Conservation (phyloP, 1,139 yeast genomes). For the Yamadazyma trypodendri region DNA sequence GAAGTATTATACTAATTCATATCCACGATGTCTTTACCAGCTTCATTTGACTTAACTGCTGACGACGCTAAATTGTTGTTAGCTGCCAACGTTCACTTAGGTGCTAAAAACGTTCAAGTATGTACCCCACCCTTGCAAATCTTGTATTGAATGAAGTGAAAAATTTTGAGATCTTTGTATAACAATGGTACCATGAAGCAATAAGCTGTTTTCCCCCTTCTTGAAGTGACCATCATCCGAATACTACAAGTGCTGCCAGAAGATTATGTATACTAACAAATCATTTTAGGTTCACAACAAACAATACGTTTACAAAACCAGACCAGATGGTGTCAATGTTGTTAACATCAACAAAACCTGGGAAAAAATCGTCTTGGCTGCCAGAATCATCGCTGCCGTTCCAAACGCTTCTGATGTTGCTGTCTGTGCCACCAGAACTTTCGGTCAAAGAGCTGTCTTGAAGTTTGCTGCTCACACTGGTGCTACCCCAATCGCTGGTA, state of each 20-base stretch:
- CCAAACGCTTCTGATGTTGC: slow-evolving; percentile 99
- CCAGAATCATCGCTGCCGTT: slow-evolving; percentile 98
- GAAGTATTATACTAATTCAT: slow-evolving; percentile 6
- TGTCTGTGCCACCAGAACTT: slow-evolving; percentile 98
- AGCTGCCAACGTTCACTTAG: slow-evolving; percentile 99
- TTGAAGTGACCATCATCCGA: too few species aligned
- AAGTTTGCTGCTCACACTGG: slow-evolving; percentile 99
- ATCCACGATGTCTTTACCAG: slow-evolving; percentile 73
- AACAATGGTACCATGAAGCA: too few species aligned
- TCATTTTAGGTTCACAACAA: slow-evolving; percentile 88
- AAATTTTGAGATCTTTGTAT: background rate
- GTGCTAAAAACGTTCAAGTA: slow-evolving; percentile 99
- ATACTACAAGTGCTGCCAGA: background rate
- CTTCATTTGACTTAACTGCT: slow-evolving; percentile 90
- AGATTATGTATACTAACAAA: background rate
- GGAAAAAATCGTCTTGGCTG: slow-evolving; percentile 99
- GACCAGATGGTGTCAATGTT: slow-evolving; percentile 99
- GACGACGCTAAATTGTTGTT: slow-evolving; percentile 99
- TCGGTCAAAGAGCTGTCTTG: slow-evolving; percentile 99
- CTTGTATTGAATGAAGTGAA: slow-evolving; percentile 1
- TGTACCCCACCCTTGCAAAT: slow-evolving; percentile 28
- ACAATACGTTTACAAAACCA: slow-evolving; percentile 98
- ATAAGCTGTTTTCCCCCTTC: background rate
- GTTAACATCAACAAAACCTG: slow-evolving; percentile 99
- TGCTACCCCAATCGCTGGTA: slow-evolving; percentile 99